Evolutionary conservation across 2,329 filamentous ascomycete genomes (phyloP).

Genomic region (Cordyceps farinosa): DNA sequence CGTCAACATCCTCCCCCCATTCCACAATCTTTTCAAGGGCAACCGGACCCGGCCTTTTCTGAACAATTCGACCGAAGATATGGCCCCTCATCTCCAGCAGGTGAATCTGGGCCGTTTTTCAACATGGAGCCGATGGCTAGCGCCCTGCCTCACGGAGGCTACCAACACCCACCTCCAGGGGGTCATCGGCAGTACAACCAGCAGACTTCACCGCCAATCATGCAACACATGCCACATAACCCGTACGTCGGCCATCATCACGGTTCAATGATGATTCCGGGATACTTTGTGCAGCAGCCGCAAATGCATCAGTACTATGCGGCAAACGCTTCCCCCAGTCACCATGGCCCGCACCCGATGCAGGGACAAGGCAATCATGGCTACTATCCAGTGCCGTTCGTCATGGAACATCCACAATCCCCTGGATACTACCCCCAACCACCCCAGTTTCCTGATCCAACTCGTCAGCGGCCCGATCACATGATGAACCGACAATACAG

Average conservation of each 20-base stretch:
- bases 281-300: conserved; percentile 41
- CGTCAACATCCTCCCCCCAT: background rate
- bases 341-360: conserved; percentile 32
- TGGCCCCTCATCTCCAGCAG: conserved; percentile 17
- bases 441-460: conserved; percentile 31
- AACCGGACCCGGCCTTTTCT: conserved; percentile 34
- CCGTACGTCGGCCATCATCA: conserved; percentile 31
- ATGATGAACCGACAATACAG: conserved; percentile 5
- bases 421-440: conserved; percentile 39
- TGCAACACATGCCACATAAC: conserved; percentile 31
- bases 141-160: conserved; percentile 34
- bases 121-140: conserved; percentile 40
- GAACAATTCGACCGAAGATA: conserved; percentile 36
- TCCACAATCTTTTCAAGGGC: background rate
- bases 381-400: conserved; percentile 30
- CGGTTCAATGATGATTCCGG: conserved; percentile 32
- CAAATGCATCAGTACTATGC: conserved; percentile 38
- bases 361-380: conserved; percentile 31
- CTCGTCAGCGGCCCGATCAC: conserved; percentile 19
- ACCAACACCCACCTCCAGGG: conserved; percentile 32
- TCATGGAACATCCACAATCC: conserved; percentile 36
- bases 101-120: conserved; percentile 28
- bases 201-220: conserved; percentile 29
- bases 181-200: conserved; percentile 28
- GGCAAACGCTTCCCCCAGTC: conserved; percentile 30